These are phyloP conservation scores for Dacryopinax primogenitus DNA, from an alignment of 768 basidiomycete species.

Conservation along the genomic window DNA sequence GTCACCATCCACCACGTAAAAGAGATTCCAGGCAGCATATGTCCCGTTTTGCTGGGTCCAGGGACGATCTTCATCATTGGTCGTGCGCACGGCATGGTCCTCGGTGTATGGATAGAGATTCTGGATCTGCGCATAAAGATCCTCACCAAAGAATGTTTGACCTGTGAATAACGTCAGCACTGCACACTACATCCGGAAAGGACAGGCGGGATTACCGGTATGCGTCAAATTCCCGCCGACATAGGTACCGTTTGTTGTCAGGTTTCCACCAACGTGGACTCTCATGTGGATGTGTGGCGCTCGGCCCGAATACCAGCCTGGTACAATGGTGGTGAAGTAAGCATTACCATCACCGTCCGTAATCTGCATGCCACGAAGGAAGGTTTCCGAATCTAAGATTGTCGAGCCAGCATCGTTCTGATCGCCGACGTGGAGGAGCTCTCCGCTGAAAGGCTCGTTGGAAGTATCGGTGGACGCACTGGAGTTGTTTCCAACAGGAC, in stretches of 20 bases:
- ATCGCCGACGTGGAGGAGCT: neutral
- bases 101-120: neutral
- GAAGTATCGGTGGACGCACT: neutral
- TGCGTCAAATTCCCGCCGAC: constrained; percentile 13
- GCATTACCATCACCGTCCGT: constrained; percentile 9
- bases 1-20: constrained; percentile 12
- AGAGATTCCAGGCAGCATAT: constrained; percentile 8
- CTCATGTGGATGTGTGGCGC: constrained; percentile 11
- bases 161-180: neutral
- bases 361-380: constrained; percentile 11
- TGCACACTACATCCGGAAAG: neutral
- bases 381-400: constrained; percentile 1
- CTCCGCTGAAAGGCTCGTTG: constrained; percentile 4
- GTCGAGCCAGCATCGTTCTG: neutral
- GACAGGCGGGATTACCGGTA: neutral
- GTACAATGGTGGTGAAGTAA: constrained; percentile 8
- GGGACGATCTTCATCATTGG: constrained; percentile 9
- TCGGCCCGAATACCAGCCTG: constrained; percentile 13
- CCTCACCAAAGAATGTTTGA: constrained; percentile 12
- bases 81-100: neutral
- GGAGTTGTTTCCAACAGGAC: neutral
- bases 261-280: constrained; percentile 11
- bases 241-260: constrained; percentile 13
- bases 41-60: constrained; percentile 9
- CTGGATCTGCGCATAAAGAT: constrained; percentile 6